A percentile compares a stretch with the other conserved stretches of the same genome.
phyloP scores from a whole-genome alignment of 139 green algal genomes.

The Micractinium conductrix region DNA sequence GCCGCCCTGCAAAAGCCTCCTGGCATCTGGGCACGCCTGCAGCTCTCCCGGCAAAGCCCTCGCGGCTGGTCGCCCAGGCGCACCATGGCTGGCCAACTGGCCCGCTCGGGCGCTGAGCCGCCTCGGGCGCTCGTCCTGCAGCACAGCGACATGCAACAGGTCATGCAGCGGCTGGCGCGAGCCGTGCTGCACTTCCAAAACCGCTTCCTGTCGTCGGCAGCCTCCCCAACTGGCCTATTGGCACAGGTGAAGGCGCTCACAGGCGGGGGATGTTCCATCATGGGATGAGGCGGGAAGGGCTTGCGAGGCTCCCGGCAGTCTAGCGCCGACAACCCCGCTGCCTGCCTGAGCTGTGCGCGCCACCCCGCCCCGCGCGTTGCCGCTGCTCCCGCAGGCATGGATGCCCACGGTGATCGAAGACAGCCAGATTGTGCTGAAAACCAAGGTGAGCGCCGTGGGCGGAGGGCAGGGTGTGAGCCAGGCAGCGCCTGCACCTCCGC shows the following conservation, averaged over 20 bases:
- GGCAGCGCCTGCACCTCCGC: background rate
- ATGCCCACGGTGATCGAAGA: constrained; percentile 40
- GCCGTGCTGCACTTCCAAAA: constrained; percentile 48
- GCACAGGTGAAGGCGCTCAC: too few species aligned
- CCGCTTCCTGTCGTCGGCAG: constrained; percentile 35
- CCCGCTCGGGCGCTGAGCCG: too few species aligned
- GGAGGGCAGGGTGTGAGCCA: too few species aligned
- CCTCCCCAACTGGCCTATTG: too few species aligned
- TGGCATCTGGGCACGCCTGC: too few species aligned
- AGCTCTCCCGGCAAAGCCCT: too few species aligned
- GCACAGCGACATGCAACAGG: background rate
- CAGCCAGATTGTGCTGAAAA: constrained; percentile 41
- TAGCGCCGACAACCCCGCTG: background rate
- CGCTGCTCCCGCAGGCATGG: constrained; percentile 41
- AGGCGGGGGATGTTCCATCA: background rate
- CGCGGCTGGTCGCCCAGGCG: too few species aligned
- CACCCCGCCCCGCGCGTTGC: too few species aligned
- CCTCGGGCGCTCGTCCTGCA: background rate
- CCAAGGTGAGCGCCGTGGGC: constrained; percentile 29
- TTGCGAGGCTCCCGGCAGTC: background rate
- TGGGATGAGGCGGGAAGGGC: background rate
- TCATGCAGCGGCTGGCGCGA: constrained; percentile 31
- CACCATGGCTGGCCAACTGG: too few species aligned
- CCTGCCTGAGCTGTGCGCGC: too few species aligned
- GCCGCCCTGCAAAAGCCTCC: too few species aligned